Percentiles rank a stretch among this genome's conserved stretches.
phyloP scores from a whole-genome alignment of 306 rosid genomes.

The Comarum palustre region DNA sequence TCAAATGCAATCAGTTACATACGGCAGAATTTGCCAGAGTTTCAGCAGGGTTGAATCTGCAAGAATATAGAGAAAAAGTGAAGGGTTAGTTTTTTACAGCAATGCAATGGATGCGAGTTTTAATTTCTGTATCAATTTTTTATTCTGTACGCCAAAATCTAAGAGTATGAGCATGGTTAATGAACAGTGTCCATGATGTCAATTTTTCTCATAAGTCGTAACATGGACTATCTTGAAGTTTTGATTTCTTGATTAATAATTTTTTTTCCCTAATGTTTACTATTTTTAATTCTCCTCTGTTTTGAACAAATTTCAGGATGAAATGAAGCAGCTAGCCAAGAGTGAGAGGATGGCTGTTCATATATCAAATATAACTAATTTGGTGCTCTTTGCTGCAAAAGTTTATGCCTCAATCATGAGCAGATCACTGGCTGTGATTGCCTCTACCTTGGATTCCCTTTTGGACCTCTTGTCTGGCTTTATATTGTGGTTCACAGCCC shows the following conservation, averaged over 20 bases:
- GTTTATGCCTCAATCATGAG: constrained; percentile 69
- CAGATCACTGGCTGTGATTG: constrained; percentile 70
- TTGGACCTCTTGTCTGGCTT: constrained; percentile 83
- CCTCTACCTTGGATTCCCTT: constrained; percentile 81
- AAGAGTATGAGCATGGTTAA: neutral
- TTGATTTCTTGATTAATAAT: neutral
- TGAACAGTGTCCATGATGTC: neutral
- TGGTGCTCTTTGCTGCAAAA: constrained; percentile 66
- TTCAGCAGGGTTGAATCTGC: neutral
- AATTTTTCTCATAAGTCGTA: neutral
- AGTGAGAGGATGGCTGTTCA: constrained; percentile 58
- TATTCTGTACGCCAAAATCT: neutral
- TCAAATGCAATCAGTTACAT: neutral
- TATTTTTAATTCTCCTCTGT: neutral
- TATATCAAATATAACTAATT: constrained; percentile 53
- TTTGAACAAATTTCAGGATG: constrained; percentile 41
- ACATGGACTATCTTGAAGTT: neutral
- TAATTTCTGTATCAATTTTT: neutral
- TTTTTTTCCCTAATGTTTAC: neutral
- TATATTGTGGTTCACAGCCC: constrained; percentile 73
- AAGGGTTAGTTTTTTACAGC: neutral
- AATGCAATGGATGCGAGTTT: neutral
- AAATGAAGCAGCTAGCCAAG: constrained; percentile 62
- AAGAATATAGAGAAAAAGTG: neutral
- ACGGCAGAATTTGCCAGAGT: neutral